phyloP scores from a whole-genome alignment of 306 rosid genomes.

The Dicorynia guianensis region DNA sequence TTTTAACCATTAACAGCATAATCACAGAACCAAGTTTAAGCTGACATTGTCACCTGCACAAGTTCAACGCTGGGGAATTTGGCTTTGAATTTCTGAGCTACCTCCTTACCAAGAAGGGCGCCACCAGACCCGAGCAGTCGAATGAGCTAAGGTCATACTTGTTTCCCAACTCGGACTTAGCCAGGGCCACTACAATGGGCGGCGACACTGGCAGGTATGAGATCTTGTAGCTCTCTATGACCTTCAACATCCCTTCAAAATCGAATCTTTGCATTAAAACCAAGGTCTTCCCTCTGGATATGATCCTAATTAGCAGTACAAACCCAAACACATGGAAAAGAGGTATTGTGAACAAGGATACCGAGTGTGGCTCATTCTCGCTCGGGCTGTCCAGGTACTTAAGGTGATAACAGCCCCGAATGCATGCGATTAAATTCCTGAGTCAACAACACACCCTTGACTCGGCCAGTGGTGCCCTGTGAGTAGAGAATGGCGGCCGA shows the following conservation, averaged over 20 bases:
- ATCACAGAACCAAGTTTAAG: too few relatives aligned
- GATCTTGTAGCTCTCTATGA: constrained; percentile 64
- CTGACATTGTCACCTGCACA: constrained; percentile 50
- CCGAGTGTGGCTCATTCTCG: constrained; percentile 36
- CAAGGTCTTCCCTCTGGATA: constrained; percentile 64
- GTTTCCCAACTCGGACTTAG: constrained; percentile 63
- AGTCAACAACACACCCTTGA: constrained; percentile 74
- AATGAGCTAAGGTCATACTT: constrained; percentile 76
- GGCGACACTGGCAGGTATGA: constrained; percentile 79
- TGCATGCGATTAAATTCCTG: constrained; percentile 66
- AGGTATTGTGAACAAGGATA: constrained; percentile 61
- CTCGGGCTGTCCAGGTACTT: background rate
- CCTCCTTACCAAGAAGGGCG: constrained; percentile 79
- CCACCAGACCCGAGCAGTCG: constrained; percentile 64
- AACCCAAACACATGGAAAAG: constrained; percentile 84
- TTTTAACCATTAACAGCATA: too few relatives aligned
- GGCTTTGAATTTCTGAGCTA: constrained; percentile 50
- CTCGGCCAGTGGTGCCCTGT: constrained; percentile 85
- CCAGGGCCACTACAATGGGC: constrained; percentile 74
- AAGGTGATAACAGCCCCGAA: constrained; percentile 43
- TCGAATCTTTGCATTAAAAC: constrained; percentile 77
- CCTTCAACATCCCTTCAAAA: constrained; percentile 67
- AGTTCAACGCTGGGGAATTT: constrained; percentile 67
- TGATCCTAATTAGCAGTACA: constrained; percentile 56
- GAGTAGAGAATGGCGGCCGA: constrained; percentile 82